Evolutionary conservation across 2,329 filamentous ascomycete genomes (phyloP).

Genomic region (Trematosphaeria pertusa): DNA sequence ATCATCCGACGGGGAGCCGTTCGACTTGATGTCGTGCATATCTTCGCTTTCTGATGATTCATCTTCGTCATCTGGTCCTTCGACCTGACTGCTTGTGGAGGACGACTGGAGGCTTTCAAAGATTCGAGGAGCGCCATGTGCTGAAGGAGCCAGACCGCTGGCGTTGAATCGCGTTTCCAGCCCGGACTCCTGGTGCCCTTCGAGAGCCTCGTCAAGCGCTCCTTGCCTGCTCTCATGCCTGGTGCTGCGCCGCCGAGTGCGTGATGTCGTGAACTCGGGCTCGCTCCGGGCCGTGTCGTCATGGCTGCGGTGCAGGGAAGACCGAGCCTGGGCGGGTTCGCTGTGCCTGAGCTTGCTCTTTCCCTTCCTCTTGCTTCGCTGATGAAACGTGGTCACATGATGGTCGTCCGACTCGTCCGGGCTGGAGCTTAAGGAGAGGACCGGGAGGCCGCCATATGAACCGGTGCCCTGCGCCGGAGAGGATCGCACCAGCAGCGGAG

Average conservation of each 20-base stretch:
- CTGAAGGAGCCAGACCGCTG: constrained; percentile 30
- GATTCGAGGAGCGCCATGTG: constrained; percentile 26
- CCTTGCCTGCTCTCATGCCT: constrained; percentile 32
- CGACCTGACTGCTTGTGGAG: constrained; percentile 32
- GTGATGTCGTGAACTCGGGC: constrained; percentile 21
- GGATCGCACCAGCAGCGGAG: constrained; percentile 65
- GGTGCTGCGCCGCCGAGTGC: constrained; percentile 33
- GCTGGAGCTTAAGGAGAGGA: constrained; percentile 49
- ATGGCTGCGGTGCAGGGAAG: constrained; percentile 19
- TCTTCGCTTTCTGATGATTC: constrained; percentile 46
- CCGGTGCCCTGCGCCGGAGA: constrained; percentile 67
- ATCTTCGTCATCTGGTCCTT: constrained; percentile 30
- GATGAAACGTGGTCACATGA: constrained; percentile 33
- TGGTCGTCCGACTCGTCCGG: constrained; percentile 43
- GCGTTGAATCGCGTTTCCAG: constrained; percentile 45
- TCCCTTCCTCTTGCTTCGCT: constrained; percentile 36
- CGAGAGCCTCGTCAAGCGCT: constrained; percentile 31
- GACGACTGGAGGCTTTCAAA: constrained; percentile 38
- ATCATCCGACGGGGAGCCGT: constrained; percentile 67
- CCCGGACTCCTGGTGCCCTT: constrained; percentile 35
- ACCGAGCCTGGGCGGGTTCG: constrained; percentile 23
- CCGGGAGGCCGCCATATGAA: constrained; percentile 66
- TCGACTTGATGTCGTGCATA: constrained; percentile 45
- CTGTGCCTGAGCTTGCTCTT: constrained; percentile 45
- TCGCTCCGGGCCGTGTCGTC: constrained; percentile 29